Percentiles rank a stretch among this genome's conserved stretches.
phyloP scores from a whole-genome alignment of 192 early-diverging fungal species.

The Dimargaris xerosporica region DNA sequence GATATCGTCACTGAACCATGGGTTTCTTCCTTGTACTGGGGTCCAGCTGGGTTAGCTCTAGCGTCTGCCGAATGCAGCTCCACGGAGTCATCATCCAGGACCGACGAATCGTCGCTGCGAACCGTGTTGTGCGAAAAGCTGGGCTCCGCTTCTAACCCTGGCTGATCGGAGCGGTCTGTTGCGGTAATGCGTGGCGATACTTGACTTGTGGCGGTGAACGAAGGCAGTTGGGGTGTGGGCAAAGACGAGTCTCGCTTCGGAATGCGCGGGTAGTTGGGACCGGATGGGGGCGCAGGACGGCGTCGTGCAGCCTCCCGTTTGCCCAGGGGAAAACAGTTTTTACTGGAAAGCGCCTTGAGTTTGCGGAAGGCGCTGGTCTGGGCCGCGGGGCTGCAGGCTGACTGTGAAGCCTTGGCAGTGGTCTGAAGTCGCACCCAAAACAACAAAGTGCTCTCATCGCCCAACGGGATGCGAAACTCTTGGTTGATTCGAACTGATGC shows the following conservation, averaged over 20 bases:
- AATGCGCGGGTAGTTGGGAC: constrained; percentile 5
- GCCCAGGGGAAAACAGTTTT: neutral
- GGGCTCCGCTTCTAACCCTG: neutral
- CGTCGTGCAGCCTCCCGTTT: neutral
- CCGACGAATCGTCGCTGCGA: neutral
- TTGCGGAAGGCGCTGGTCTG: neutral
- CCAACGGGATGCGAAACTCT: constrained; percentile 9
- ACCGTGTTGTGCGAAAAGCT: neutral
- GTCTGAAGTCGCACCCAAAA: constrained; percentile 9
- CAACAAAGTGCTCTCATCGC: constrained; percentile 5
- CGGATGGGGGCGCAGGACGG: neutral
- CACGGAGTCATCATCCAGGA: neutral
- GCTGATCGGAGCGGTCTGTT: neutral
- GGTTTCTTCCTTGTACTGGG: constrained; percentile 30
- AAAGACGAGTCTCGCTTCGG: constrained; percentile 8
- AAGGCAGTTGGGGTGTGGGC: neutral
- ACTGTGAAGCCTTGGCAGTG: neutral
- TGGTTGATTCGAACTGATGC: constrained; percentile 4
- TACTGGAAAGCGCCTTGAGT: neutral
- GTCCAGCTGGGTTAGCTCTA: neutral
- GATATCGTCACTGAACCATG: constrained; percentile 30
- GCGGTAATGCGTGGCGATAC: neutral
- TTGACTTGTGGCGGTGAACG: constrained; percentile 2
- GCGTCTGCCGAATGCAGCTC: no score
- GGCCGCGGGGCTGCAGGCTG: neutral